Percentiles rank a stretch among this genome's conserved stretches.
Evolutionary conservation across 2,329 filamentous ascomycete species (phyloP).

Genomic region (Trichoderma pleuroti): DNA sequence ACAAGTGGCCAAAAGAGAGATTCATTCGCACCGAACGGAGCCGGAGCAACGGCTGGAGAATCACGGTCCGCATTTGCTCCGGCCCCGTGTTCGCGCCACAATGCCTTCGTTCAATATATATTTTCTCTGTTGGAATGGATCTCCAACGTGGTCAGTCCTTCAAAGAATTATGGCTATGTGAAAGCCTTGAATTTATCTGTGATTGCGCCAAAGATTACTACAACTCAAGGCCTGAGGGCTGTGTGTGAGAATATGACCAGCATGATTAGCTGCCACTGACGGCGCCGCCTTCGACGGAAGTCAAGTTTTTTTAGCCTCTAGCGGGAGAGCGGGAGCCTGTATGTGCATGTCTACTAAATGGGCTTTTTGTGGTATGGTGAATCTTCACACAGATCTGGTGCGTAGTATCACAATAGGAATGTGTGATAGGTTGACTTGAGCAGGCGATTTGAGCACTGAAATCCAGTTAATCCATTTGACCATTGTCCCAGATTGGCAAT

Average conservation of each 20-base stretch:
- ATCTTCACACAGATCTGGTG: background rate
- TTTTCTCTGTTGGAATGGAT: background rate
- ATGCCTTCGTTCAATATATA: background rate
- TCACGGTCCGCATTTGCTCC: background rate
- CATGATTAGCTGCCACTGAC: background rate
- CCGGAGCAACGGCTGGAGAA: background rate
- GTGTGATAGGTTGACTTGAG: background rate
- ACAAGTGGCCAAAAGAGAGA: background rate
- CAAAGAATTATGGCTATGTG: rapidly evolving
- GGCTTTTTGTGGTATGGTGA: background rate
- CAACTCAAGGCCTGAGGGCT: background rate
- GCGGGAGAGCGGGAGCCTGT: background rate
- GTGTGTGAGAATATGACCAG: background rate
- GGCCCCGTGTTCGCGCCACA: background rate
- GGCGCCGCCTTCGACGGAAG: background rate
- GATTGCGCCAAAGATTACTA: background rate
- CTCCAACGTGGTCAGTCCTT: background rate
- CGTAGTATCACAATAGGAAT: background rate
- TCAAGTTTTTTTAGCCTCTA: background rate
- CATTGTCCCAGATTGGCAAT: background rate
- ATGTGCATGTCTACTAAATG: too few relatives aligned
- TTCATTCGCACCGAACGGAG: background rate
- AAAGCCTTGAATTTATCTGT: background rate
- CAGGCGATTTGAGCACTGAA: background rate
- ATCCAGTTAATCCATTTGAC: background rate